Conservation (phyloP, 83 land plant species). For the Isoetes engelmannii region DNA sequence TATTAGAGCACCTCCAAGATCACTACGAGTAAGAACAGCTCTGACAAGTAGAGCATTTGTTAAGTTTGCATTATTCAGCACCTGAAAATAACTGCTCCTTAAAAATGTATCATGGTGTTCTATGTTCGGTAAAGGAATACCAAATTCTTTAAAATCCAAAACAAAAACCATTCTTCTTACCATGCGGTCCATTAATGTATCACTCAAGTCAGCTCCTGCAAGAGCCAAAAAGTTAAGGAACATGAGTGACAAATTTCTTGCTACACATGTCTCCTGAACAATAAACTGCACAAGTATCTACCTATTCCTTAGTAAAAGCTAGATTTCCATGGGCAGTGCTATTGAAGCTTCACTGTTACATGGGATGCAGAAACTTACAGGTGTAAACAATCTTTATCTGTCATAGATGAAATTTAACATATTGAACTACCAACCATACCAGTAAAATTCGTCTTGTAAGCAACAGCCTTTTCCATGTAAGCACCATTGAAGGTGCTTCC, state of each 20-base stretch:
- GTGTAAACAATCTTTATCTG: too few species aligned
- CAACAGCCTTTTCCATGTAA: slow-evolving; percentile 93
- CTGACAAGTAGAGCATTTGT: slow-evolving; percentile 95
- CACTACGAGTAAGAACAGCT: slow-evolving; percentile 95
- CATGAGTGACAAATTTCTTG: too few species aligned
- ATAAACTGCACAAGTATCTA: too few species aligned
- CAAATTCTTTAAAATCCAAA: slow-evolving; percentile 1
- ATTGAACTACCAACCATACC: slow-evolving; percentile 26
- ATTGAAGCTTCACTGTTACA: too few species aligned
- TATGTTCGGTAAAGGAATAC: slow-evolving; percentile 1
- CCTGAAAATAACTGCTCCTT: slow-evolving; percentile 38
- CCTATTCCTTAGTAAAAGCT: too few species aligned
- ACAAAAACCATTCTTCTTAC: slow-evolving; percentile 32
- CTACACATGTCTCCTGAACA: too few species aligned
- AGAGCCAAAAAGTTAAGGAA: not conserved
- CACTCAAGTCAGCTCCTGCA: slow-evolving; percentile 96
- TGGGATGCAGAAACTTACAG: too few species aligned
- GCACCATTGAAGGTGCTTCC: slow-evolving; percentile 89
- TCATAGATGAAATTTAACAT: too few species aligned
- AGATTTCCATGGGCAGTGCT: too few species aligned
- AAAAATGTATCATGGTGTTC: not conserved
- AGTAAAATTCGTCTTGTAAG: slow-evolving; percentile 70
- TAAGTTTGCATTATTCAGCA: slow-evolving; percentile 93
- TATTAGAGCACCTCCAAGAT: slow-evolving; percentile 83
- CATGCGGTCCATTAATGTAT: slow-evolving; percentile 99